Evolutionary conservation across 2,329 filamentous ascomycete species (phyloP).

Genomic region (Fusarium brevicatenulatum): DNA sequence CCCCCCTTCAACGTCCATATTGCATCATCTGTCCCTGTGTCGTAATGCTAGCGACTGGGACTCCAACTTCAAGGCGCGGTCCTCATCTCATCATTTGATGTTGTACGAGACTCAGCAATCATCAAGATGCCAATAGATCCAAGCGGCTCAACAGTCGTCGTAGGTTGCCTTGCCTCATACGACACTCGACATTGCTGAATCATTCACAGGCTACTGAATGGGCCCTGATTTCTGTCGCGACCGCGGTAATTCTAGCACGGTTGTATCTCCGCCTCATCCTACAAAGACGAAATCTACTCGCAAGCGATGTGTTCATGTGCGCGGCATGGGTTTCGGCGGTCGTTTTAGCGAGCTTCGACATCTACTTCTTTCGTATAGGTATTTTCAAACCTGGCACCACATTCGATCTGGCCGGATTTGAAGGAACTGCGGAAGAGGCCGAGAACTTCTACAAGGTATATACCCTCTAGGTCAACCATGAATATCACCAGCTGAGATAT

Average conservation of each 20-base stretch:
- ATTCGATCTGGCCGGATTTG: neutral
- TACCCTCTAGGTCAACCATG: rapidly evolving
- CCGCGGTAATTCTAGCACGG: constrained; percentile 8
- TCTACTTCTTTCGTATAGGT: neutral
- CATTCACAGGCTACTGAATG: constrained; percentile 1
- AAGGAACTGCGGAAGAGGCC: constrained; percentile 1
- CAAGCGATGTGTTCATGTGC: constrained; percentile 19
- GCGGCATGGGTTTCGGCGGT: constrained; percentile 4
- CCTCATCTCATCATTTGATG: neutral
- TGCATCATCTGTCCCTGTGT: neutral
- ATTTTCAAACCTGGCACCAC: neutral
- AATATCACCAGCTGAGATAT: neutral
- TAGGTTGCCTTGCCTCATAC: rapidly evolving
- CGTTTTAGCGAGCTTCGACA: neutral
- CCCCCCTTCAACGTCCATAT: neutral
- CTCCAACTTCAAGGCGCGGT: neutral
- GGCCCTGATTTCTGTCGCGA: constrained; percentile 1
- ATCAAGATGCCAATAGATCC: constrained; percentile 2
- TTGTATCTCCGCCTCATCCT: constrained; percentile 7
- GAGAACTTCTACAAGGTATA: constrained; percentile 3
- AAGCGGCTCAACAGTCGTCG: neutral
- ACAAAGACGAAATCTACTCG: constrained; percentile 7
- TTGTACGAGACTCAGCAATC: neutral
- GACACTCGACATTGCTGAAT: neutral
- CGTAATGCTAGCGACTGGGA: neutral